Percentiles rank a stretch among this genome's conserved stretches.
phyloP scores from a whole-genome alignment of 2,329 filamentous ascomycete species.

The Knufia petricola region DNA sequence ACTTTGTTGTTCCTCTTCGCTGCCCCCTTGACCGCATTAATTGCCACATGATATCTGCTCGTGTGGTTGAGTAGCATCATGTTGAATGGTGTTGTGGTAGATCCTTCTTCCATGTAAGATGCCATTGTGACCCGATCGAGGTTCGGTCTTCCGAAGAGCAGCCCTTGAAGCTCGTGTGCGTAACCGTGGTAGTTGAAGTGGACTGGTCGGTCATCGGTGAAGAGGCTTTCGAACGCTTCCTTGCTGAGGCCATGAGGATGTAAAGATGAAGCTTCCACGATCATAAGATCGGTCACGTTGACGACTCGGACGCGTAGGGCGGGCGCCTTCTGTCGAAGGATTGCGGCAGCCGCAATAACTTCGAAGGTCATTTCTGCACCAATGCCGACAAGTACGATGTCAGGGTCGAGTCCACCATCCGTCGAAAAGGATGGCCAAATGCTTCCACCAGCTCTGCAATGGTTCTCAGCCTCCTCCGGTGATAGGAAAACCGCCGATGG shows the following conservation, averaged over 20 bases:
- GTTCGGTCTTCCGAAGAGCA: constrained; percentile 49
- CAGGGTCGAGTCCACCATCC: constrained; percentile 46
- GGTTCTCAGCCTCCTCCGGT: constrained; percentile 48
- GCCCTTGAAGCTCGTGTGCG: constrained; percentile 48
- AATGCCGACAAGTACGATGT: constrained; percentile 55
- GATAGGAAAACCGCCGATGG: constrained; percentile 53
- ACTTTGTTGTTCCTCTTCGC: constrained; percentile 42
- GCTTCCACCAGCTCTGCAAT: constrained; percentile 51
- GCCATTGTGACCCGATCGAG: constrained; percentile 46
- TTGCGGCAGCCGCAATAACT: constrained; percentile 50
- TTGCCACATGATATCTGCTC: constrained; percentile 51
- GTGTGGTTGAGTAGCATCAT: constrained; percentile 58
- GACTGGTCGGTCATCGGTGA: constrained; percentile 47
- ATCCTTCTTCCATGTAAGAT: constrained; percentile 56
- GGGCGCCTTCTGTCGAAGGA: constrained; percentile 43
- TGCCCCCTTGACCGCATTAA: constrained; percentile 43
- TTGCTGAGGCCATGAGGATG: constrained; percentile 51
- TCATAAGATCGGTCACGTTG: constrained; percentile 59
- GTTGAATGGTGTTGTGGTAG: constrained; percentile 58
- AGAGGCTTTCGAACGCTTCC: constrained; percentile 46
- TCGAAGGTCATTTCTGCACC: constrained; percentile 59
- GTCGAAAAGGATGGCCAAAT: constrained; percentile 55
- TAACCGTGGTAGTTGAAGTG: constrained; percentile 63
- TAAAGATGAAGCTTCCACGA: constrained; percentile 44
- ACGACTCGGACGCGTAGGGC: constrained; percentile 50